These are phyloP conservation scores for Claviceps paspali DNA, from an alignment of 2,329 filamentous ascomycete genomes.

Conservation along the genomic window DNA sequence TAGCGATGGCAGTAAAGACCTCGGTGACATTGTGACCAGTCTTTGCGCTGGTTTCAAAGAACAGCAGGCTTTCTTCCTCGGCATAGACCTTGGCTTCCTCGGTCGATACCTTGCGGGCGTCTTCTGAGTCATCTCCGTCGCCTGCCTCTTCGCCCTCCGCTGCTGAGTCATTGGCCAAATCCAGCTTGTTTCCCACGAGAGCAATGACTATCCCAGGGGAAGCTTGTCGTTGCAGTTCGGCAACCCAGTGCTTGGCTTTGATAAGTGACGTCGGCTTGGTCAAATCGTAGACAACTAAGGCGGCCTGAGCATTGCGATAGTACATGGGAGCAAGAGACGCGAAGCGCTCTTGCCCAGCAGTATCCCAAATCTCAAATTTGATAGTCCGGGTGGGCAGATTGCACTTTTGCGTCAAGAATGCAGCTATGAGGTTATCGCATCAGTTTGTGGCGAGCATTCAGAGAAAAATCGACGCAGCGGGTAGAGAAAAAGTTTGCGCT, in stretches of 20 bases:
- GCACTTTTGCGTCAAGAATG: conserved; percentile 97
- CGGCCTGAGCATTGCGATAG: conserved; percentile 96
- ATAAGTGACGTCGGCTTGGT: conserved; percentile 90
- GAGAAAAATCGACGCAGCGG: not conserved
- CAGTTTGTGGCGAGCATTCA: not conserved
- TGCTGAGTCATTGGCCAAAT: conserved; percentile 55
- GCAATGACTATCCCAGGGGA: conserved; percentile 94
- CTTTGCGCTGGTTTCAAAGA: conserved; percentile 98
- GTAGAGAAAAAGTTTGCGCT: not conserved
- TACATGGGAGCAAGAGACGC: conserved; percentile 97
- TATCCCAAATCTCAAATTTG: conserved; percentile 97
- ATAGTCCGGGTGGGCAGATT: conserved; percentile 85
- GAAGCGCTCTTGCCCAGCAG: conserved; percentile 92
- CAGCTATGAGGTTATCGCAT: conserved; percentile 41
- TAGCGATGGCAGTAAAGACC: conserved; percentile 95
- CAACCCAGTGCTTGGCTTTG: conserved; percentile 98
- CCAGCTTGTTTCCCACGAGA: conserved; percentile 91
- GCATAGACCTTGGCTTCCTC: conserved; percentile 86
- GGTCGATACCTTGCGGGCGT: conserved; percentile 79
- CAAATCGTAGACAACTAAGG: conserved; percentile 95
- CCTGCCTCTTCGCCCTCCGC: conserved; percentile 33
- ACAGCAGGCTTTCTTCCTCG: conserved; percentile 83
- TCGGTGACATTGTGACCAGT: conserved; percentile 87
- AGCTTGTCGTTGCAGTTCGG: conserved; percentile 89
- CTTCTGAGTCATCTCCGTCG: conserved; percentile 47